These are phyloP conservation scores for Asterionellopsis glacialis DNA, from an alignment of 108 stramenopile genomes.

Conservation along the genomic window DNA sequence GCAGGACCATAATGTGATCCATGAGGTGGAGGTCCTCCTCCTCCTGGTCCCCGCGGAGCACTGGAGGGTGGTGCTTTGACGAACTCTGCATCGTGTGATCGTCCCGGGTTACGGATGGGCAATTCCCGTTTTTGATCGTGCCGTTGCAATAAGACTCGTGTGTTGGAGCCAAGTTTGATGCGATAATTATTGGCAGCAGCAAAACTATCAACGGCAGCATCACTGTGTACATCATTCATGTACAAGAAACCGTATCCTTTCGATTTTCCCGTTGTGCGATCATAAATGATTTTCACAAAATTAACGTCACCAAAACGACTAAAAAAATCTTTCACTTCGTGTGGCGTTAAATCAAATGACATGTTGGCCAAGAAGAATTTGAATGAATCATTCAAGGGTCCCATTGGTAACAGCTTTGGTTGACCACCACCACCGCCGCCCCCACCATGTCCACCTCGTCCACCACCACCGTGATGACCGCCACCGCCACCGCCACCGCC, in stretches of 20 bases:
- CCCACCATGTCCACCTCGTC: too few relatives aligned
- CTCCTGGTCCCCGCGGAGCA: too few relatives aligned
- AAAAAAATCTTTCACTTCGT: conserved; percentile 24
- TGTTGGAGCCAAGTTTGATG: not conserved
- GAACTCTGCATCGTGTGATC: not conserved
- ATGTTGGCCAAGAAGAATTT: conserved; percentile 47
- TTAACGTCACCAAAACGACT: conserved; percentile 33
- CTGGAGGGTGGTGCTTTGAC: too few relatives aligned
- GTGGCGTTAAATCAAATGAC: conserved; percentile 23
- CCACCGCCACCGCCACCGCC: too few relatives aligned
- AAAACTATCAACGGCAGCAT: conserved; percentile 19
- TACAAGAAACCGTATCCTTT: conserved; percentile 41
- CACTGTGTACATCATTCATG: conserved; percentile 29
- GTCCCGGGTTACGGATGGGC: not conserved
- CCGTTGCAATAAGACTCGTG: not conserved
- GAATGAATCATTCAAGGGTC: conserved; percentile 24
- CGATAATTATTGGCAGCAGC: not conserved
- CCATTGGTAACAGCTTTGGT: conserved; percentile 1
- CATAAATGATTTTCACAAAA: conserved; percentile 32
- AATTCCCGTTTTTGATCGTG: not conserved
- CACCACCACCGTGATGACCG: too few relatives aligned
- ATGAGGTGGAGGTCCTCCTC: too few relatives aligned
- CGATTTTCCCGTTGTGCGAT: conserved; percentile 6
- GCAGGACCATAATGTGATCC: too few relatives aligned
- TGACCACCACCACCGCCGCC: too few relatives aligned